Evolutionary conservation across 768 basidiomycete genomes (phyloP), one percentile per base, ranked within the genome.

Genomic region (Tylopilus balloui): DNA sequence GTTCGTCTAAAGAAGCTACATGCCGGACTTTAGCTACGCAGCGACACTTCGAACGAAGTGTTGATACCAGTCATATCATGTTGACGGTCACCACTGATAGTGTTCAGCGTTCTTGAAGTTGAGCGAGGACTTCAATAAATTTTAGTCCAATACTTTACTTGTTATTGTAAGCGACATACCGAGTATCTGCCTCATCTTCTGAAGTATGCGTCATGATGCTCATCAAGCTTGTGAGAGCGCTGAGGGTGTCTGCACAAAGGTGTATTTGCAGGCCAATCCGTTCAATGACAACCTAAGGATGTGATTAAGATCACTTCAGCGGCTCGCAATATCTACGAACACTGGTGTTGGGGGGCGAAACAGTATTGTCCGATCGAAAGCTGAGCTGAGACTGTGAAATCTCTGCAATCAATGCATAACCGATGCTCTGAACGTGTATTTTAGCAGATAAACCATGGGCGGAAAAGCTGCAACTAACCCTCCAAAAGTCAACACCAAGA

Each of bases 181-280:
- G 25, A 14, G 69, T 65, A 7, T 62, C 60, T 6, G 65, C 25
- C 24, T 34, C 52, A 21, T 71, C 57, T 25, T 67, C 67, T 56
- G 80, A 74, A 7, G 72, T 59, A n/a, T 72, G 67, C 2, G 67
- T 64, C 44, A 88, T 55, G 58, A 83, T 80, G 20, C 69, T 64
- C 27, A 75, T 72, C 58, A 90, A 80, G 5, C 75, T 72, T 1
- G 75, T 70, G 24, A 92, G 66, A 1, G 80, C 78, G 7, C 73
- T 67, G 47, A 85, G 67, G 1, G 88, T 87, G 64, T 92, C 90
- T 11, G 91, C 89, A 60, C 88, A 90, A 21, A 90, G 72, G 61
- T 86, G 84, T 37, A 89, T 55, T 34, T 74, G 74, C 5, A 91
- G 64, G 15, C 68, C 70, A 29, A 81, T 68, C 13, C 69, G 73